Percentiles rank a stretch among this genome's conserved stretches.
Conservation (phyloP, 176 grass and related monocot species). For the Echinochloa phyllopogon region DNA sequence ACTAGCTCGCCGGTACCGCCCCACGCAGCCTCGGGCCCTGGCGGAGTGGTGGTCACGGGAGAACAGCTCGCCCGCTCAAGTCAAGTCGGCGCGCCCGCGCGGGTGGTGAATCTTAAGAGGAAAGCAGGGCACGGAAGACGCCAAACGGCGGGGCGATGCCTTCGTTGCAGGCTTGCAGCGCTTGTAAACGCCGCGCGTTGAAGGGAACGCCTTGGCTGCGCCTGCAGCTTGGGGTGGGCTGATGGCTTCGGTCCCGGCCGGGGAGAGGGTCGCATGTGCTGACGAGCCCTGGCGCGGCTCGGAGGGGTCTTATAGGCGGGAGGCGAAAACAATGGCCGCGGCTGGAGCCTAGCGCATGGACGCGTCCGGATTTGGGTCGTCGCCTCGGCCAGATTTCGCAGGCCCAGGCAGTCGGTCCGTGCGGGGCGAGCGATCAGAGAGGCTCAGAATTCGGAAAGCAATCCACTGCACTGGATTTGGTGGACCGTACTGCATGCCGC, state of each 20-base stretch:
- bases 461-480: constrained; percentile 39
- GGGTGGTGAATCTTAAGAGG: constrained; percentile 32
- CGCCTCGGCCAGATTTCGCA: neutral
- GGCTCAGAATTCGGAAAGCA: constrained; percentile 16
- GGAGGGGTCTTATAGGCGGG: constrained; percentile 3
- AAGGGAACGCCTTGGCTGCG: neutral
- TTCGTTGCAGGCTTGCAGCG: constrained; percentile 32
- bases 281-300: constrained; percentile 22
- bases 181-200: constrained; percentile 38
- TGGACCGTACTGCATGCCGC: neutral
- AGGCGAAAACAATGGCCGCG: constrained; percentile 15
- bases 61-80: neutral
- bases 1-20: neutral
- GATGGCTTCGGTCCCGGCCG: neutral
- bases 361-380: constrained; percentile 26
- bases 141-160: constrained; percentile 60
- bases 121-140: constrained; percentile 11
- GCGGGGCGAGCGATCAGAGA: neutral
- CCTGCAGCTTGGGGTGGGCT: neutral
- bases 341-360: constrained; percentile 41
- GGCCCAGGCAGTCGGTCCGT: neutral
- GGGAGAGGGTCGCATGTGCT: neutral
- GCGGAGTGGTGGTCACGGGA: constrained; percentile 22
- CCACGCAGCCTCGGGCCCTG: neutral
- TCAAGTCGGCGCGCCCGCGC: neutral